These are phyloP conservation scores for Cryomyces minteri DNA, from an alignment of 495 filamentous ascomycete genomes.

Conservation along the genomic window DNA sequence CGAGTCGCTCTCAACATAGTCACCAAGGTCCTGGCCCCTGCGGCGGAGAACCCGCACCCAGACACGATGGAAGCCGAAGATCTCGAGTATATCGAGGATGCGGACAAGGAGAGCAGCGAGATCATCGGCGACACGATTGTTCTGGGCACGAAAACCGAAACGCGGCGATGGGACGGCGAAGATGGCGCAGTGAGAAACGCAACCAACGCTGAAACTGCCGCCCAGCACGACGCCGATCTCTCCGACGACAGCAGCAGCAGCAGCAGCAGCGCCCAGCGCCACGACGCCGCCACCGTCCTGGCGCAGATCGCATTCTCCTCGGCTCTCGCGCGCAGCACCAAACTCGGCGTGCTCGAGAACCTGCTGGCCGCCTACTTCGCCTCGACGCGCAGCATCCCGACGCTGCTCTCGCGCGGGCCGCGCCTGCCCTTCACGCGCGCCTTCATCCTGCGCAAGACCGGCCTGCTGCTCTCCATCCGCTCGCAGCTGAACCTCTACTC, in stretches of 20 bases:
- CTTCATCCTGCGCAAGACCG: slow-evolving; percentile 83
- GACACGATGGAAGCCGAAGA: slow-evolving; percentile 67
- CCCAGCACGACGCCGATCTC: slow-evolving; percentile 11
- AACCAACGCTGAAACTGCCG: slow-evolving; percentile 2
- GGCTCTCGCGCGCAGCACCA: slow-evolving; percentile 86
- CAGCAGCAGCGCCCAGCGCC: slow-evolving; percentile 6
- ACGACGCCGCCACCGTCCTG: slow-evolving; percentile 53
- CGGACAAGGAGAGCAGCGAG: slow-evolving; percentile 49
- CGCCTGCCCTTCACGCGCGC: slow-evolving; percentile 50
- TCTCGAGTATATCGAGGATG: slow-evolving; percentile 70
- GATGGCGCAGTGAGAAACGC: neutral
- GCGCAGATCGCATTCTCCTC: slow-evolving; percentile 95
- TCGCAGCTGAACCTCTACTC: slow-evolving; percentile 94
- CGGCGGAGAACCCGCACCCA: slow-evolving; percentile 56
- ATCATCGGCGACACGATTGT: slow-evolving; percentile 84
- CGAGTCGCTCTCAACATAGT: slow-evolving; percentile 55
- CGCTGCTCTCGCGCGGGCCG: slow-evolving; percentile 41
- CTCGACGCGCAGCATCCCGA: slow-evolving; percentile 64
- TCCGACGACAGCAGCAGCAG: neutral
- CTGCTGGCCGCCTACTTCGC: slow-evolving; percentile 70
- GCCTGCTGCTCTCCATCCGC: slow-evolving; percentile 74
- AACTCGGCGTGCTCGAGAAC: slow-evolving; percentile 81
- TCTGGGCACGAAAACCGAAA: slow-evolving; percentile 49
- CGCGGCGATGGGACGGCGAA: neutral
- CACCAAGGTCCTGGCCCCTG: slow-evolving; percentile 48